These are phyloP conservation scores for Ustilago nuda DNA, from an alignment of 1,284 basidiomycete species.

Conservation along the genomic window DNA sequence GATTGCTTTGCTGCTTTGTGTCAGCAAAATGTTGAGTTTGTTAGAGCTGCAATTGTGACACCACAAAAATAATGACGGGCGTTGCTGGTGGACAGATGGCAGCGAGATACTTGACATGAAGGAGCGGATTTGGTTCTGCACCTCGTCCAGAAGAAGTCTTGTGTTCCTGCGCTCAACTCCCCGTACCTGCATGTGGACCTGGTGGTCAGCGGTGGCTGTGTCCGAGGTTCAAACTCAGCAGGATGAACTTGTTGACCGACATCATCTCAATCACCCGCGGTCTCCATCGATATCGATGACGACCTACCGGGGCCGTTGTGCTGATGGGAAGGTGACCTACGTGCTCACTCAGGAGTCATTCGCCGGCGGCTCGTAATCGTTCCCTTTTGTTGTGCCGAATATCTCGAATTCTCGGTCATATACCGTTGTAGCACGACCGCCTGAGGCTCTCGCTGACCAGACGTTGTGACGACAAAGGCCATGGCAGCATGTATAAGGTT, in stretches of 20 bases:
- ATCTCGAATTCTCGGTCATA: not conserved
- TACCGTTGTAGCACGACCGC: not conserved
- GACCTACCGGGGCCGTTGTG: not conserved
- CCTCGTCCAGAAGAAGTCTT: not conserved
- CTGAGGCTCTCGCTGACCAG: not conserved
- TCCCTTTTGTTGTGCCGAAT: not conserved
- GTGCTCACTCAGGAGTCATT: not conserved
- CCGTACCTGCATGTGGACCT: slow-evolving; percentile 1
- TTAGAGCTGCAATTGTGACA: not conserved
- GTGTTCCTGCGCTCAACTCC: slow-evolving; percentile 1
- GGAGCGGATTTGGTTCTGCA: not conserved
- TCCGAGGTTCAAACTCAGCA: not conserved
- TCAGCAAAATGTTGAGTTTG: not conserved
- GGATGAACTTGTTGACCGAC: not conserved
- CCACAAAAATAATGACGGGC: not conserved
- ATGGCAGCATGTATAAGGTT: not conserved
- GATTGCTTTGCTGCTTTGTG: not conserved
- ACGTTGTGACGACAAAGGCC: not conserved
- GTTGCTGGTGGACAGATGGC: too few relatives aligned
- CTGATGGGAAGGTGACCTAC: not conserved
- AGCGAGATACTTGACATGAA: not conserved
- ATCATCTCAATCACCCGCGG: not conserved
- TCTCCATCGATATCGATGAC: not conserved
- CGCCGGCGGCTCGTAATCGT: not conserved
- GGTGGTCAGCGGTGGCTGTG: not conserved